Evolutionary conservation across 2,329 filamentous ascomycete species (phyloP).

Genomic region (Pseudogymnoascus sp.): DNA sequence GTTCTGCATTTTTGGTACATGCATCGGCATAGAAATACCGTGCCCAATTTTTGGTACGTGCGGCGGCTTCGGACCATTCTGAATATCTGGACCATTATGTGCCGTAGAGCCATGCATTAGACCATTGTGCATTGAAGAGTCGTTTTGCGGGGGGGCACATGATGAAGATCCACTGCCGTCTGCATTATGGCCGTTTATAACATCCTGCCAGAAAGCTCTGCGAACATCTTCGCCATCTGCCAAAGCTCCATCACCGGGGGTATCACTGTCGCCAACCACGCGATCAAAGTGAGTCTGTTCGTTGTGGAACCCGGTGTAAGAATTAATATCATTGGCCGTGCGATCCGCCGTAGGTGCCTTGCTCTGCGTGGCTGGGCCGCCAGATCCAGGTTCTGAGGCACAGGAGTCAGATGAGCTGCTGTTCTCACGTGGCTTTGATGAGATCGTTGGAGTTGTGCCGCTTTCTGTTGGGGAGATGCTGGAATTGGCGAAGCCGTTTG

Average conservation of each 20-base stretch:
- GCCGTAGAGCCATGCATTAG: too few relatives aligned
- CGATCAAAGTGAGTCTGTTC: neutral
- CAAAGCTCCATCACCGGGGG: neutral
- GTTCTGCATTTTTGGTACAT: neutral
- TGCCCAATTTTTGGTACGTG: neutral
- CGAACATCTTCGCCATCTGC: neutral
- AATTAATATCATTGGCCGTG: neutral
- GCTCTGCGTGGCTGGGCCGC: neutral
- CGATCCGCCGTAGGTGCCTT: neutral
- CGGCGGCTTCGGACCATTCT: too few relatives aligned
- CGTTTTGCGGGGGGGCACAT: neutral
- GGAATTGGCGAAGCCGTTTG: too few relatives aligned
- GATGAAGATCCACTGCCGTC: neutral
- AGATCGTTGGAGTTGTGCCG: neutral
- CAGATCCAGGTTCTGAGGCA: neutral
- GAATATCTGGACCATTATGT: too few relatives aligned
- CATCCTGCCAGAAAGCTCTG: too few relatives aligned
- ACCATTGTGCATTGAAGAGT: neutral
- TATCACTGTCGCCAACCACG: neutral
- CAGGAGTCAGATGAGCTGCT: neutral
- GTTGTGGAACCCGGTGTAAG: neutral
- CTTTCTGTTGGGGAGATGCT: neutral
- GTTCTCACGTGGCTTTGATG: neutral
- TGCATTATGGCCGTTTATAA: neutral
- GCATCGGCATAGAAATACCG: neutral